These are phyloP conservation scores for Epicoccum nigrum DNA, from an alignment of 2,329 filamentous ascomycete species.

Conservation along the genomic window DNA sequence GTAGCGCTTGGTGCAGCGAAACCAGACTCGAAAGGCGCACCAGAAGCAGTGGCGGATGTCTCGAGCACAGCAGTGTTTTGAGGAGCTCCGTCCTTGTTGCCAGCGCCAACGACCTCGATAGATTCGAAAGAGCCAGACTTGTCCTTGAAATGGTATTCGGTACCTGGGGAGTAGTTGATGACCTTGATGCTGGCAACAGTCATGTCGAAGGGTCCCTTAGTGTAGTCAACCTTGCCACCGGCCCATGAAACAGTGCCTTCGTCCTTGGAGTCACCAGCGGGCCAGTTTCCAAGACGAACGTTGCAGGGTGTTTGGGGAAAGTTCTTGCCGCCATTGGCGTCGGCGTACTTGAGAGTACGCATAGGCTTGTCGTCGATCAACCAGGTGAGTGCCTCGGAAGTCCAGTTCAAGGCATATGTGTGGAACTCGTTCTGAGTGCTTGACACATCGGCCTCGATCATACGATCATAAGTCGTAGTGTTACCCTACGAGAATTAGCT, in stretches of 20 bases:
- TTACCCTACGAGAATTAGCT: conserved; percentile 60
- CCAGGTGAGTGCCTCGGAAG: conserved; percentile 68
- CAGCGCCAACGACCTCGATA: conserved; percentile 53
- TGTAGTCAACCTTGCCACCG: conserved; percentile 61
- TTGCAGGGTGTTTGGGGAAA: conserved; percentile 81
- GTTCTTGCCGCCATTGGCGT: conserved; percentile 63
- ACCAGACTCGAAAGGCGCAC: conserved; percentile 30
- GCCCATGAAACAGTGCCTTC: conserved; percentile 72
- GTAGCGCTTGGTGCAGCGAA: conserved; percentile 31
- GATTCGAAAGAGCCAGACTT: conserved; percentile 54
- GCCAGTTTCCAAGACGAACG: conserved; percentile 54
- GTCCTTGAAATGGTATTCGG: conserved; percentile 58
- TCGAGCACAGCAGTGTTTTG: conserved; percentile 33
- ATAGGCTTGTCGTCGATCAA: conserved; percentile 71
- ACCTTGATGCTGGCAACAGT: conserved; percentile 58
- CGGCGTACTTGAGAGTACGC: conserved; percentile 66
- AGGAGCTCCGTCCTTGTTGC: conserved; percentile 41
- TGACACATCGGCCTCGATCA: conserved; percentile 64
- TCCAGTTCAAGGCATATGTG: conserved; percentile 78
- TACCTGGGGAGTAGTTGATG: conserved; percentile 59
- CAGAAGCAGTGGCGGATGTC: conserved; percentile 31
- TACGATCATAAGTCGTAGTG: conserved; percentile 73
- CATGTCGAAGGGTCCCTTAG: conserved; percentile 58
- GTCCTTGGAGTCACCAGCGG: conserved; percentile 55
- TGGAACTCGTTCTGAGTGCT: conserved; percentile 63